Evolutionary conservation across 352 stramenopile species (phyloP).

Genomic region (Globisporangium abappressorium): DNA sequence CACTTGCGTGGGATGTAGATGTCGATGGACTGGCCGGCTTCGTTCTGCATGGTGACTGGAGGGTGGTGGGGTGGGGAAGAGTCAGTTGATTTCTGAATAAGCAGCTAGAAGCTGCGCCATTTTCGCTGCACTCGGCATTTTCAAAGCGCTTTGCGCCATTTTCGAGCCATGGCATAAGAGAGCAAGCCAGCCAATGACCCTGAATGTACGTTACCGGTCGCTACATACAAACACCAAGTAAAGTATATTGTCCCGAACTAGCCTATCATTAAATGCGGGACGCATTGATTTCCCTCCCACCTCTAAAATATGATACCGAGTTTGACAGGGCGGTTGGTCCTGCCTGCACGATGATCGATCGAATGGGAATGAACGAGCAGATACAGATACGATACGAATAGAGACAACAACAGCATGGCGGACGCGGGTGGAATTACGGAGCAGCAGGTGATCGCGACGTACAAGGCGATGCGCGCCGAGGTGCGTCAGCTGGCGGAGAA

Average conservation of each 20-base stretch:
- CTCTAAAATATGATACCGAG: slow-evolving; percentile 2
- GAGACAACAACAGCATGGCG: slow-evolving; percentile 27
- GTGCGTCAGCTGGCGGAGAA: slow-evolving; percentile 84
- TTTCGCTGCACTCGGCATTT: background rate
- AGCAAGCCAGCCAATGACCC: slow-evolving; percentile 64
- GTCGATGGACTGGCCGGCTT: slow-evolving; percentile 95
- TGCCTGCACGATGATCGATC: background rate
- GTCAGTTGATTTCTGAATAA: slow-evolving; percentile 65
- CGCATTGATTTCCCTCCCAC: background rate
- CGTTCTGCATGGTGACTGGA: slow-evolving; percentile 95
- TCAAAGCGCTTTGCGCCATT: background rate
- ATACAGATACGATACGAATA: background rate
- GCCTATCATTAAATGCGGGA: background rate
- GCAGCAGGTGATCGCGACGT: slow-evolving; percentile 83
- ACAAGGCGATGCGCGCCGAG: slow-evolving; percentile 84
- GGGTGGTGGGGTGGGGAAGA: slow-evolving; percentile 23
- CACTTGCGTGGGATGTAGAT: slow-evolving; percentile 99
- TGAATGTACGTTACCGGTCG: slow-evolving; percentile 85
- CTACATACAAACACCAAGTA: slow-evolving; percentile 43
- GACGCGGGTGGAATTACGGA: slow-evolving; percentile 61
- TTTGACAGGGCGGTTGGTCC: slow-evolving; percentile 9
- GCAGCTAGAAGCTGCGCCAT: background rate
- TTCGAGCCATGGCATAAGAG: background rate
- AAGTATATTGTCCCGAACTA: background rate
- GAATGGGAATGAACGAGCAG: background rate